Conservation (phyloP, 2,329 filamentous ascomycete genomes). For the Cryphonectria radicalis region DNA sequence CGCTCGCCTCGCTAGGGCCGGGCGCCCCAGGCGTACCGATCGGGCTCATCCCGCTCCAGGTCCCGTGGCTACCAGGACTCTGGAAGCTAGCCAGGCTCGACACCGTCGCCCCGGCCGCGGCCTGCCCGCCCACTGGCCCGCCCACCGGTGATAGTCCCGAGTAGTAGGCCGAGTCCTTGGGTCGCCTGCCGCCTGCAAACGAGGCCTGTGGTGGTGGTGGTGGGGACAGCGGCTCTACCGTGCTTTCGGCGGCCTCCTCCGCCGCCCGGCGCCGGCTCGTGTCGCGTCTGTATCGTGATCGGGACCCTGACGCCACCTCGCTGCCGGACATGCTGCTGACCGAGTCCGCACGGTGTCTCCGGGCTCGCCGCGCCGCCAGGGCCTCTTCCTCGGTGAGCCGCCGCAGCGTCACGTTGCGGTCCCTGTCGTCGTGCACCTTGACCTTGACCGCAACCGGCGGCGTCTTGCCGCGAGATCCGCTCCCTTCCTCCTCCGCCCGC, state of each 20-base stretch:
- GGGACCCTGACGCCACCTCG: slow-evolving; percentile 43
- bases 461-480: slow-evolving; percentile 45
- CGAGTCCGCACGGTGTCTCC: slow-evolving; percentile 52
- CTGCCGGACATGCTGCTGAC: slow-evolving; percentile 60
- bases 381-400: slow-evolving; percentile 65
- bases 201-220: slow-evolving; percentile 62
- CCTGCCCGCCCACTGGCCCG: slow-evolving; percentile 45
- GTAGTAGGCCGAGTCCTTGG: slow-evolving; percentile 67
- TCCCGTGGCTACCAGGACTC: slow-evolving; percentile 53
- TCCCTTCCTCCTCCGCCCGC: slow-evolving; percentile 37
- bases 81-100: slow-evolving; percentile 53
- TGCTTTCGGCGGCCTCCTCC: slow-evolving; percentile 45
- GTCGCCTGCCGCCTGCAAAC: slow-evolving; percentile 55
- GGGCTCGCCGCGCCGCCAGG: slow-evolving; percentile 45
- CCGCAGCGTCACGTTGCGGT: slow-evolving; percentile 64
- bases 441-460: slow-evolving; percentile 61
- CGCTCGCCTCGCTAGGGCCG: slow-evolving; percentile 44
- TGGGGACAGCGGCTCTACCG: slow-evolving; percentile 53
- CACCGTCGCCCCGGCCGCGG: slow-evolving; percentile 47
- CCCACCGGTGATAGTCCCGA: slow-evolving; percentile 48
- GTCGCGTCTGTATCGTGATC: slow-evolving; percentile 59
- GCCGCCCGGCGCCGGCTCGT: slow-evolving; percentile 51
- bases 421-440: slow-evolving; percentile 63
- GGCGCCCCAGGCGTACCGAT: slow-evolving; percentile 38
- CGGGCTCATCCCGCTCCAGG: slow-evolving; percentile 58